These are phyloP conservation scores for Capsella rubella DNA, from an alignment of 441 rosid species.

Conservation along the genomic window DNA sequence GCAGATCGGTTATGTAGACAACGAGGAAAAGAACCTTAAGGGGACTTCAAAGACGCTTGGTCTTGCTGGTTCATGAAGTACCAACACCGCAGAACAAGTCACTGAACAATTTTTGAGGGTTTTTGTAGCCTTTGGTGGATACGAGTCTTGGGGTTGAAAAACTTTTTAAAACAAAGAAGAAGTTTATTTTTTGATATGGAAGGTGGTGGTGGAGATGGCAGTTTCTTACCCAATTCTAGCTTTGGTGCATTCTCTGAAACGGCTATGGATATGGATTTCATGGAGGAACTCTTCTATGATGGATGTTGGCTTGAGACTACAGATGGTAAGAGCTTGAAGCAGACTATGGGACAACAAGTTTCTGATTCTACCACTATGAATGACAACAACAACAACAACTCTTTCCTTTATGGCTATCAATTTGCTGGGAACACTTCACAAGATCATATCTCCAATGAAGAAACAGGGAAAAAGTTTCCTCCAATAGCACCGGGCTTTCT, in stretches of 20 bases:
- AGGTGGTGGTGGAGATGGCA: conserved; percentile 50
- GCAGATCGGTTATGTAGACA: conserved; percentile 63
- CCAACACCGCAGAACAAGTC: conserved; percentile 10
- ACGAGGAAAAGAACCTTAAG: conserved; percentile 61
- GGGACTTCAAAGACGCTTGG: conserved; percentile 69
- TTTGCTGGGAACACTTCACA: conserved; percentile 43
- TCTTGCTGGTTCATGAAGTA: conserved; percentile 60
- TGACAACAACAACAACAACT: conserved; percentile 43
- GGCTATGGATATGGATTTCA: conserved; percentile 86
- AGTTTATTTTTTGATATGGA: conserved; percentile 53
- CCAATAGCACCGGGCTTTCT: conserved; percentile 40
- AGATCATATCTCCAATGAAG: conserved; percentile 43
- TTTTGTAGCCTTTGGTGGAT: conserved; percentile 46
- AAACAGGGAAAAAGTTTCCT: conserved; percentile 37
- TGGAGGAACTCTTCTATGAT: conserved; percentile 87
- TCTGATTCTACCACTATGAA: conserved; percentile 42
- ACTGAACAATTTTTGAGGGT: conserved; percentile 38
- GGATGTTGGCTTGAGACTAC: conserved; percentile 87
- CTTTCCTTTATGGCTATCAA: conserved; percentile 37
- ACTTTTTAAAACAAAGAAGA: neutral
- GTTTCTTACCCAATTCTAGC: conserved; percentile 50
- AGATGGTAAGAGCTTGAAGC: conserved; percentile 57
- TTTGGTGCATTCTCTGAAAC: conserved; percentile 53
- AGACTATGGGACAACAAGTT: conserved; percentile 35
- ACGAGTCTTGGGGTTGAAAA: conserved; percentile 34